These are phyloP conservation scores for Amaranthus hypochondriacus DNA, from an alignment of 148 eudicot species.

Conservation along the genomic window DNA sequence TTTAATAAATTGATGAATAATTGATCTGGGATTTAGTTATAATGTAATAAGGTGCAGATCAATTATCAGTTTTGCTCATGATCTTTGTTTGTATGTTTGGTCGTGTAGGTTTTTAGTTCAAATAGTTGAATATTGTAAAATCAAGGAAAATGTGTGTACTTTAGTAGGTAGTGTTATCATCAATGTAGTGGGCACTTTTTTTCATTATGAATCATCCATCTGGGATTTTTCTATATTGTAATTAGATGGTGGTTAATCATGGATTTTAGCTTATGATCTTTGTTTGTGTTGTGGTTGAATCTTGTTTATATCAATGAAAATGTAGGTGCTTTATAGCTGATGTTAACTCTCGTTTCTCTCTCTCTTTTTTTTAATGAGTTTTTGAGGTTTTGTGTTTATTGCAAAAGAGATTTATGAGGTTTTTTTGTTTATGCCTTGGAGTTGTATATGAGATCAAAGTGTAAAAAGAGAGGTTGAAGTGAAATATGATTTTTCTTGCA, in stretches of 20 bases:
- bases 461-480: neutral
- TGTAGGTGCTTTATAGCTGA: neutral
- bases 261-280: conserved; percentile 8
- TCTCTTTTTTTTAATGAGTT: neutral
- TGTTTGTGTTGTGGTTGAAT: neutral
- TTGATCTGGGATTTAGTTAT: no score
- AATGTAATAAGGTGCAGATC: no score
- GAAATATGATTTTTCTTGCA: neutral
- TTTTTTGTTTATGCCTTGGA: neutral
- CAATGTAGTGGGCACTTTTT: neutral
- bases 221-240: conserved; percentile 4
- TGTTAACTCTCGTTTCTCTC: neutral
- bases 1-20: no score
- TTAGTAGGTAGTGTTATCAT: no score
- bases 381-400: neutral
- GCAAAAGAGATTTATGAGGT: neutral
- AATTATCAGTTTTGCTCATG: no score
- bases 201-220: neutral
- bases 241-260: neutral
- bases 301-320: neutral
- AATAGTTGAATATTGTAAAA: no score
- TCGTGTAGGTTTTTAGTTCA: no score
- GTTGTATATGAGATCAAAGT: neutral
- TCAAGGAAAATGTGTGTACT: no score
- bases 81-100: no score